Conservation (phyloP, 495 filamentous ascomycete species). For the Aspergillus incahuasiensis region DNA sequence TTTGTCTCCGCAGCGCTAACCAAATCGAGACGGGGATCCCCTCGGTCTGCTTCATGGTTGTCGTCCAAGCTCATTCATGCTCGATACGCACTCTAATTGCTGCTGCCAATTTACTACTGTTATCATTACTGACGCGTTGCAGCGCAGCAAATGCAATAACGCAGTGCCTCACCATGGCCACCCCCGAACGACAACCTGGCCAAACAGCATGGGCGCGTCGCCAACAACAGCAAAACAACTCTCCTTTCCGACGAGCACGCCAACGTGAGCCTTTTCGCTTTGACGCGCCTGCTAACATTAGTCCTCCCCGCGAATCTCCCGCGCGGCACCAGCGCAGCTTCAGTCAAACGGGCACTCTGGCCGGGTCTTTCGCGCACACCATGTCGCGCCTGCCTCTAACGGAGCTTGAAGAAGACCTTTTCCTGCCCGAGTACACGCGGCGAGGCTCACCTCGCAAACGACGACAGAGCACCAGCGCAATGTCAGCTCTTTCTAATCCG, state of each 20-base stretch:
- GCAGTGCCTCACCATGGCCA: constrained; percentile 20
- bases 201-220: constrained; percentile 24
- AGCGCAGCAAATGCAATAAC: neutral
- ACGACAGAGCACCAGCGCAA: constrained; percentile 7
- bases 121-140: neutral
- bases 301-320: constrained; percentile 26
- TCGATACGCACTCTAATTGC: neutral
- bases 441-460: constrained; percentile 13
- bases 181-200: constrained; percentile 21
- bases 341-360: constrained; percentile 34
- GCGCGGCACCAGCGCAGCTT: constrained; percentile 27
- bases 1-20: constrained; percentile 18
- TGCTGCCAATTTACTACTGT: neutral
- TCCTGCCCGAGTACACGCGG: constrained; percentile 10
- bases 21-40: constrained; percentile 5
- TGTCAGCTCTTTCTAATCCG: constrained; percentile 35
- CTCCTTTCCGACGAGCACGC: constrained; percentile 36
- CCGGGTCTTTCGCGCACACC: constrained; percentile 31
- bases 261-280: constrained; percentile 26
- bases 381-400: constrained; percentile 22
- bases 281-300: constrained; percentile 28
- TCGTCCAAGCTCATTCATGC: neutral
- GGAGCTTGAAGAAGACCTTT: constrained; percentile 19
- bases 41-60: constrained; percentile 1
- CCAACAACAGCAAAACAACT: constrained; percentile 23